phyloP scores from a whole-genome alignment of 1,139 yeast species.

The Lodderomyces orthopsilosis region DNA sequence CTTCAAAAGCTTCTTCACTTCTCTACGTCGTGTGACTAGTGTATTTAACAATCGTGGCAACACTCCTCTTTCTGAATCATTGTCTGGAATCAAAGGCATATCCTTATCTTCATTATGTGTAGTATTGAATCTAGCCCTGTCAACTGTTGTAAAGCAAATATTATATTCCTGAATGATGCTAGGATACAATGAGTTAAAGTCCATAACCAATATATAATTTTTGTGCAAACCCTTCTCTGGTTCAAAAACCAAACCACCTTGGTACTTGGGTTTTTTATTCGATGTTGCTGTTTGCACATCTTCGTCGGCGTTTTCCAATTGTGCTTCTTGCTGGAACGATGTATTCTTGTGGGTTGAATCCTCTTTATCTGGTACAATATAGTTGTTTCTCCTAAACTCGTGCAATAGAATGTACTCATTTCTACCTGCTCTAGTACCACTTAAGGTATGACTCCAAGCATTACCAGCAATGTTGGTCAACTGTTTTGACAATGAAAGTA shows the following conservation, averaged over 20 bases:
- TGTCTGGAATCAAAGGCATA: conserved; percentile 68
- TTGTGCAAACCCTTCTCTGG: conserved; percentile 95
- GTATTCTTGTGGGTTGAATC: conserved; percentile 47
- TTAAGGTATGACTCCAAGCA: conserved; percentile 93
- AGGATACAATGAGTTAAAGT: conserved; percentile 96
- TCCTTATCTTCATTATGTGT: conserved; percentile 58
- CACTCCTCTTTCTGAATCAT: conserved; percentile 67
- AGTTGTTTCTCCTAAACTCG: conserved; percentile 80
- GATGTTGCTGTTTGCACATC: conserved; percentile 49
- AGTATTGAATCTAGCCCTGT: conserved; percentile 52
- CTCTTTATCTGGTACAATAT: conserved; percentile 87
- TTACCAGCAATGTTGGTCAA: conserved; percentile 94
- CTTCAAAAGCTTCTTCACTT: conserved; percentile 83
- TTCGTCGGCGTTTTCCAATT: conserved; percentile 41
- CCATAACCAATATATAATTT: conserved; percentile 90
- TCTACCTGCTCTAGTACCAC: conserved; percentile 96
- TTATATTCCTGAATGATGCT: conserved; percentile 96
- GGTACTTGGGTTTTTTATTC: conserved; percentile 77
- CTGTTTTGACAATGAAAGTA: conserved; percentile 85
- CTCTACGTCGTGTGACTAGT: conserved; percentile 87
- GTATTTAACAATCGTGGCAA: conserved; percentile 81
- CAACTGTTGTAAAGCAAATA: conserved; percentile 95
- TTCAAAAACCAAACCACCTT: conserved; percentile 96
- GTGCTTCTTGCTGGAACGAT: conserved; percentile 36
- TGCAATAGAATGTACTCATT: conserved; percentile 91